Conservation (phyloP, 2,329 filamentous ascomycete species). For the Bipolaris sorokiniana region DNA sequence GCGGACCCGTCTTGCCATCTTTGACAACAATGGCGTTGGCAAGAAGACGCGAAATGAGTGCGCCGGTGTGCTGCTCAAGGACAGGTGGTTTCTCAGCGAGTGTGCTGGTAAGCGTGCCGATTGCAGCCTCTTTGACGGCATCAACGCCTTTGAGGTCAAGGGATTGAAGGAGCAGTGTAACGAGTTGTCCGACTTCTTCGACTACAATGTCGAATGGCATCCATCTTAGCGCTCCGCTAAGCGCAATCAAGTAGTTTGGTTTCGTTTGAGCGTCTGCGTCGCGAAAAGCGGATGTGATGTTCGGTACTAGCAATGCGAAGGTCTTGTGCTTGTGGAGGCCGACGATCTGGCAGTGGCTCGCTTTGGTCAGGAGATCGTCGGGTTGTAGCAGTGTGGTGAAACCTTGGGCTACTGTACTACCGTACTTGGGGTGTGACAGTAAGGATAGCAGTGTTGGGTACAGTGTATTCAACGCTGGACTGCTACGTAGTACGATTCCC, state of each 20-base stretch:
- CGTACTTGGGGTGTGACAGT: slow-evolving; percentile 57
- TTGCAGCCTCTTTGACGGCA: slow-evolving; percentile 64
- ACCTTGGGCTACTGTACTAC: slow-evolving; percentile 60
- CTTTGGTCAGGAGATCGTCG: slow-evolving; percentile 65
- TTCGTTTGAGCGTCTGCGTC: slow-evolving; percentile 55
- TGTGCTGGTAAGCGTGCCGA: slow-evolving; percentile 64
- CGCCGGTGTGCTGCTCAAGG: slow-evolving; percentile 63
- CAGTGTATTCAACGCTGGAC: slow-evolving; percentile 51
- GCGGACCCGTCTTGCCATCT: slow-evolving; percentile 12
- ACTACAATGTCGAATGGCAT: slow-evolving; percentile 66
- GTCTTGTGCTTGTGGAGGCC: slow-evolving; percentile 68
- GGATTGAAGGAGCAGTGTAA: slow-evolving; percentile 67
- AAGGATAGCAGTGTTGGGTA: slow-evolving; percentile 57
- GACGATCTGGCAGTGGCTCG: slow-evolving; percentile 67
- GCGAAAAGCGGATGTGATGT: slow-evolving; percentile 61
- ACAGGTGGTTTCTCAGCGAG: slow-evolving; percentile 62
- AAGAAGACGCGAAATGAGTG: slow-evolving; percentile 63
- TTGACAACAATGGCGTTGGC: slow-evolving; percentile 47
- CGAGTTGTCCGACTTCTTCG: slow-evolving; percentile 62
- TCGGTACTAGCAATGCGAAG: slow-evolving; percentile 65
- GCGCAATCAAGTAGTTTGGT: slow-evolving; percentile 66
- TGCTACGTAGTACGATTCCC: slow-evolving; percentile 64
- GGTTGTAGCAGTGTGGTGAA: slow-evolving; percentile 66
- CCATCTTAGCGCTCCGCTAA: slow-evolving; percentile 66
- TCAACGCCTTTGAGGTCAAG: slow-evolving; percentile 62